Evolutionary conservation across 2,329 filamentous ascomycete genomes (phyloP).

Genomic region (Aciculosporium take): DNA sequence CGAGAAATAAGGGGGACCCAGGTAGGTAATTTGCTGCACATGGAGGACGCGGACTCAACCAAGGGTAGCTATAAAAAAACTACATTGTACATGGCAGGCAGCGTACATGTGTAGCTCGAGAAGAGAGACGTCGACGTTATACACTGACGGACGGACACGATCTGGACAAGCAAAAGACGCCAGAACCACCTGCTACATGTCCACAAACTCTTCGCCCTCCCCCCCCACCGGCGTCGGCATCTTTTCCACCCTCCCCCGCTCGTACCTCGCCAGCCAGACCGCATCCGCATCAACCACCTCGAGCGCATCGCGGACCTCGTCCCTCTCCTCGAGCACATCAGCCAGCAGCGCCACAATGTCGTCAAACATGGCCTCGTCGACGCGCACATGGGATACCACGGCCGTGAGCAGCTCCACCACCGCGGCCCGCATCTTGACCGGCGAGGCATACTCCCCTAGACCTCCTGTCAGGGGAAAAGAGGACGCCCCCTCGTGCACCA

Average conservation of each 20-base stretch:
- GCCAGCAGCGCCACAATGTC: conserved; percentile 51
- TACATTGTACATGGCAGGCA: no score
- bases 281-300: conserved; percentile 57
- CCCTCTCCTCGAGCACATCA: conserved; percentile 29
- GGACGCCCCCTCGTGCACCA: not conserved
- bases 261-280: conserved; percentile 54
- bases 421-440: conserved; percentile 49
- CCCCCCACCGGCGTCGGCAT: conserved; percentile 27
- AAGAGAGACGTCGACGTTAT: no score
- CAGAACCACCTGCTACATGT: no score
- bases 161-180: not conserved
- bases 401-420: conserved; percentile 43
- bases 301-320: conserved; percentile 40
- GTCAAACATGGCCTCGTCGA: conserved; percentile 60
- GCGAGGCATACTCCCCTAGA: conserved; percentile 46
- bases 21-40: no score
- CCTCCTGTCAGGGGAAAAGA: conserved; percentile 16
- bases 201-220: conserved; percentile 25
- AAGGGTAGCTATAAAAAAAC: no score
- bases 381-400: conserved; percentile 45
- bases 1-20: no score
- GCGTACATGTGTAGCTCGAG: no score
- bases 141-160: no score
- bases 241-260: conserved; percentile 26
- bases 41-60: no score